Conservation (phyloP, 768 basidiomycete genomes). For the Mycena alexandri region DNA sequence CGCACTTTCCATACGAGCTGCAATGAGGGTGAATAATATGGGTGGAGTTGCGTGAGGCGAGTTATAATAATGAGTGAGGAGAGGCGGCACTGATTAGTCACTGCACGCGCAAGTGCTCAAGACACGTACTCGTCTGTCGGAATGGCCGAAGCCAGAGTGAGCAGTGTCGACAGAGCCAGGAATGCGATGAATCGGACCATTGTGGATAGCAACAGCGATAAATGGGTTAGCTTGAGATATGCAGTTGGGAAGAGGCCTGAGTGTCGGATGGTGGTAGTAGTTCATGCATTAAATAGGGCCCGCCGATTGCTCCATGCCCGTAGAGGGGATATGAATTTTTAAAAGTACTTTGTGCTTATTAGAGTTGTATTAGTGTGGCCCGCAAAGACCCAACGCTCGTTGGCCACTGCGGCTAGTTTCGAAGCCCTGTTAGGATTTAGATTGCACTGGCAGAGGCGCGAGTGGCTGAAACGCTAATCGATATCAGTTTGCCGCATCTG, state of each 20-base stretch:
- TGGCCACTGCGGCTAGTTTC: too few species aligned
- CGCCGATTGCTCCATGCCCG: neutral
- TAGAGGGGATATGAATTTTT: slow-evolving; percentile 8
- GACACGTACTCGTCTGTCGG: slow-evolving; percentile 6
- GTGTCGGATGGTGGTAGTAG: neutral
- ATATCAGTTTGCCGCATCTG: too few species aligned
- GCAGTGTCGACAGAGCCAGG: neutral
- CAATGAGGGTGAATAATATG: too few species aligned
- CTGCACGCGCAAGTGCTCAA: neutral
- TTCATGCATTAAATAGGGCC: slow-evolving; percentile 9
- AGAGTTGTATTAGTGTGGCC: too few species aligned
- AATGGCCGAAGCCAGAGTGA: neutral
- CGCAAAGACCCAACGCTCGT: too few species aligned
- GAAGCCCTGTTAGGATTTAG: too few species aligned
- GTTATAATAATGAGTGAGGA: neutral
- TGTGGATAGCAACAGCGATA: neutral
- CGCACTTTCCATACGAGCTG: slow-evolving; percentile 4
- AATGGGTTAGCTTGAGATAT: slow-evolving; percentile 4
- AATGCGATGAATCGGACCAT: slow-evolving; percentile 2
- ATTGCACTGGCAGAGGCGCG: too few species aligned
- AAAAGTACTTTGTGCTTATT: too few species aligned
- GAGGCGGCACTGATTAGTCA: neutral
- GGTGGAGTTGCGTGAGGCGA: too few species aligned
- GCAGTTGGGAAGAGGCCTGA: neutral
- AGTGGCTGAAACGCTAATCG: too few species aligned